These are phyloP conservation scores for Coemansia sp. DNA, from an alignment of 192 early-diverging fungal genomes.

Conservation along the genomic window DNA sequence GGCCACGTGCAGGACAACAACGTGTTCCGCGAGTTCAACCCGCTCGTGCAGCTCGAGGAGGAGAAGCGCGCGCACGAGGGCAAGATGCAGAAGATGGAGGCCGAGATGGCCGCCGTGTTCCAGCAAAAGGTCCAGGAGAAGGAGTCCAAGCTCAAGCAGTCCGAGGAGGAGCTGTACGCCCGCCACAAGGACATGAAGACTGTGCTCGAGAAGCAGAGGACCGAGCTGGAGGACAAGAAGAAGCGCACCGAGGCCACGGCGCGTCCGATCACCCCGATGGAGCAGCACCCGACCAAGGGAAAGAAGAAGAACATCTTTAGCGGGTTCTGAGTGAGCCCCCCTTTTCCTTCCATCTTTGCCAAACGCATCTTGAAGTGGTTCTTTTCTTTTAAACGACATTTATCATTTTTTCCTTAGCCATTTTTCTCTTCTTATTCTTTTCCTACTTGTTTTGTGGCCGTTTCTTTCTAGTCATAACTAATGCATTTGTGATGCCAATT, in stretches of 20 bases:
- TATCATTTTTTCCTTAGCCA: no score
- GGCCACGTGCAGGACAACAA: constrained; percentile 78
- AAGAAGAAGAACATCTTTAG: constrained; percentile 56
- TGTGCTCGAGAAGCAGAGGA: constrained; percentile 88
- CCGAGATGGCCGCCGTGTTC: constrained; percentile 99
- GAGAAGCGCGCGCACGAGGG: constrained; percentile 89
- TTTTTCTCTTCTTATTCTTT: no score
- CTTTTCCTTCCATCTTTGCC: constrained; percentile 1
- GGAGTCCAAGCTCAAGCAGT: constrained; percentile 96
- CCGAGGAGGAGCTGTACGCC: constrained; percentile 94
- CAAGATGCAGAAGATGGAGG: constrained; percentile 98
- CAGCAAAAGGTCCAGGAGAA: constrained; percentile 99
- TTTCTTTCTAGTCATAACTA: no score
- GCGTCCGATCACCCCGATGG: constrained; percentile 48
- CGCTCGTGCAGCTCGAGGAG: constrained; percentile 81
- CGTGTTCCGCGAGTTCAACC: constrained; percentile 79
- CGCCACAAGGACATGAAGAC: constrained; percentile 99
- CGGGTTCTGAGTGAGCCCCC: constrained; percentile 37
- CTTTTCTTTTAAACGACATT: no score
- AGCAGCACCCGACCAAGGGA: constrained; percentile 52
- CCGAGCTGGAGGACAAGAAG: constrained; percentile 95
- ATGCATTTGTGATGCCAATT: no score
- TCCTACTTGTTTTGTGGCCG: no score
- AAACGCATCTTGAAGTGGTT: constrained; percentile 3
- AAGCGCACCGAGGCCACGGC: constrained; percentile 68